A percentile compares a stretch with the other conserved stretches of the same genome.
These are phyloP conservation scores for Phytophthora pini DNA, from an alignment of 352 stramenopile species.

Conservation along the genomic window DNA sequence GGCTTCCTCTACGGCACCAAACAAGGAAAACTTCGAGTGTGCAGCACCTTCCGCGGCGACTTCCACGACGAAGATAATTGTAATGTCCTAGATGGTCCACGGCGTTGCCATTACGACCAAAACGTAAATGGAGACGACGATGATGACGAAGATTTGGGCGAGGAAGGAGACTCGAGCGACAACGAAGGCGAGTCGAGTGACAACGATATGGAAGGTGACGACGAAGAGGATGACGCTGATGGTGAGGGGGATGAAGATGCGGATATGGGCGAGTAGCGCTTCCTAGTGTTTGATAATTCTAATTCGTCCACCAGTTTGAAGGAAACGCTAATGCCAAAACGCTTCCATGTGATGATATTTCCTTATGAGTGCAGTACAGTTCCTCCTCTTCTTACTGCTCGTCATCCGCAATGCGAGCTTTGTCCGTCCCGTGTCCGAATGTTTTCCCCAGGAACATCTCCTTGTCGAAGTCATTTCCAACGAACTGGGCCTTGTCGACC, in stretches of 20 bases:
- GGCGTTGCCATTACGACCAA: constrained; percentile 69
- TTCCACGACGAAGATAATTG: constrained; percentile 85
- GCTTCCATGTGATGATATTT: constrained; percentile 31
- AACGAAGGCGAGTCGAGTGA: constrained; percentile 9
- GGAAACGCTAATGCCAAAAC: constrained; percentile 14
- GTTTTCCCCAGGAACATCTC: constrained; percentile 84
- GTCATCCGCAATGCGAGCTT: constrained; percentile 70
- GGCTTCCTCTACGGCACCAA: constrained; percentile 99
- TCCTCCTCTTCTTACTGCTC: constrained; percentile 42
- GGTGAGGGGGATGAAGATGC: constrained; percentile 38
- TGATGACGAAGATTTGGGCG: constrained; percentile 55
- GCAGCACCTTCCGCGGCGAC: constrained; percentile 74
- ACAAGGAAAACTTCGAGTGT: constrained; percentile 94
- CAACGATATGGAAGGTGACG: constrained; percentile 44
- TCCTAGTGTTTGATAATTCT: constrained; percentile 38
- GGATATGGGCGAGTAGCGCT: constrained; percentile 50
- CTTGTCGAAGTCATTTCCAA: constrained; percentile 86
- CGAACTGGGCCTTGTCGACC: constrained; percentile 88
- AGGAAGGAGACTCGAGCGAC: constrained; percentile 41
- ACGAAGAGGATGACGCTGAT: constrained; percentile 35
- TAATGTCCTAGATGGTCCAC: constrained; percentile 76
- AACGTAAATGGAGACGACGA: constrained; percentile 58
- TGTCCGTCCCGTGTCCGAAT: constrained; percentile 76
- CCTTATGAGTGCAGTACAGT: too few species aligned
- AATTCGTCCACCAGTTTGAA: constrained; percentile 36